Percentiles rank a stretch among this genome's conserved stretches.
These are phyloP conservation scores for Conoideocrella luteorostrata DNA, from an alignment of 2,329 filamentous ascomycete species.

Conservation along the genomic window DNA sequence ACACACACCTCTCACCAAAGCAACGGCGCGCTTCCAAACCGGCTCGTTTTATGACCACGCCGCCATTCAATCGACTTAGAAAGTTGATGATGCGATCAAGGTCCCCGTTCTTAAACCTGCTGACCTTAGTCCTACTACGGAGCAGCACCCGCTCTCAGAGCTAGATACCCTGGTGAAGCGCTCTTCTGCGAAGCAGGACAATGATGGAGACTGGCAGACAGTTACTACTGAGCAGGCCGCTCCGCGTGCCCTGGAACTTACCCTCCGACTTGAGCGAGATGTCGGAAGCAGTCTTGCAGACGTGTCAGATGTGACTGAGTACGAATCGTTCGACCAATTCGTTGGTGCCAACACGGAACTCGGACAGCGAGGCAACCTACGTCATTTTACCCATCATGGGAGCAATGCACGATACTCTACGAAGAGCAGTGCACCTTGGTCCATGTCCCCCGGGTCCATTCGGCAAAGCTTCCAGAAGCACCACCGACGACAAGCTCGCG, in stretches of 20 bases:
- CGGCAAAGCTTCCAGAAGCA: conserved; percentile 16
- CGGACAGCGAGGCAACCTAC: too few species aligned
- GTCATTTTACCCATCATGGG: background rate
- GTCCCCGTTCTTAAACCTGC: conserved; percentile 22
- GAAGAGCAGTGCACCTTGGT: background rate
- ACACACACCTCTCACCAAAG: too few species aligned
- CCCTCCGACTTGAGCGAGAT: conserved; percentile 17
- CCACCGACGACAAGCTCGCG: conserved; percentile 13
- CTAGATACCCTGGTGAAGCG: conserved; percentile 9
- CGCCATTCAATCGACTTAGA: conserved; percentile 33
- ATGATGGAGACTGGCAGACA: conserved; percentile 31
- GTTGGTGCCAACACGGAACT: background rate
- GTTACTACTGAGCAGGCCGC: conserved; percentile 23
- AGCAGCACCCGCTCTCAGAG: conserved; percentile 9
- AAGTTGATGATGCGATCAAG: conserved; percentile 33
- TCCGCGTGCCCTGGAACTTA: conserved; percentile 17
- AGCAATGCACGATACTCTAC: background rate
- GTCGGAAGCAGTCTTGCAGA: conserved; percentile 40
- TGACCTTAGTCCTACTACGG: background rate
- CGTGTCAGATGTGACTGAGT: conserved; percentile 30
- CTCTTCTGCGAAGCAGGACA: conserved; percentile 8
- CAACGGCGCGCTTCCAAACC: background rate
- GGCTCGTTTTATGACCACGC: conserved; percentile 29
- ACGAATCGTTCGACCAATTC: conserved; percentile 10
- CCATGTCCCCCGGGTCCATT: background rate